phyloP scores from a whole-genome alignment of 306 rosid species.

The Trichosanthes truncata region DNA sequence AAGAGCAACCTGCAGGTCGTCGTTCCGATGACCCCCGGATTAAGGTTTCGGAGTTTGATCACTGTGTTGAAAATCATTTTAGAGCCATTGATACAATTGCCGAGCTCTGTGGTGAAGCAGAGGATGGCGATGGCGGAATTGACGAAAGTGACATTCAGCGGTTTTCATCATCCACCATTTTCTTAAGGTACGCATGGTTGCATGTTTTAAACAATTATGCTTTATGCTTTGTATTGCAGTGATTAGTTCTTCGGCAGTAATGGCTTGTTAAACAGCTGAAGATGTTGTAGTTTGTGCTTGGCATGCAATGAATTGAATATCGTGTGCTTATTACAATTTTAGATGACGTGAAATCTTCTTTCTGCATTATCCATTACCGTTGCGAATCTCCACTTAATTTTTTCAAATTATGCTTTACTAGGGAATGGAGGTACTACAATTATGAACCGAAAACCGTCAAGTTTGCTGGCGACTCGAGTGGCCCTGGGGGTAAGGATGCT shows the following conservation, averaged over 20 bases:
- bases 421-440: slow-evolving; percentile 72
- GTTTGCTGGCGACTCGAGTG: slow-evolving; percentile 33
- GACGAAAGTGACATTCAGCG: slow-evolving; percentile 38
- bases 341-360: neutral
- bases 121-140: neutral
- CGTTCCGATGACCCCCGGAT: slow-evolving; percentile 8
- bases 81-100: slow-evolving; percentile 37
- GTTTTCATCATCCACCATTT: slow-evolving; percentile 44
- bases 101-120: slow-evolving; percentile 49
- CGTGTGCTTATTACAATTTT: no score
- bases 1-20: slow-evolving; percentile 1
- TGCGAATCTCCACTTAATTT: neutral
- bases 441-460: slow-evolving; percentile 52
- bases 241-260: neutral
- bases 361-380: neutral
- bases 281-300: neutral
- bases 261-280: neutral
- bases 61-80: slow-evolving; percentile 56
- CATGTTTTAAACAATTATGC: neutral
- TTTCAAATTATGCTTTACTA: slow-evolving; percentile 7
- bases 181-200: slow-evolving; percentile 42
- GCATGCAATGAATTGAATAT: neutral
- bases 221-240: neutral
- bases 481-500: slow-evolving; percentile 25
- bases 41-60: slow-evolving; percentile 40